Percentiles rank a stretch among this genome's conserved stretches.
These are phyloP conservation scores for Pyrenochaeta sp. DNA, from an alignment of 2,329 filamentous ascomycete species.

Conservation along the genomic window DNA sequence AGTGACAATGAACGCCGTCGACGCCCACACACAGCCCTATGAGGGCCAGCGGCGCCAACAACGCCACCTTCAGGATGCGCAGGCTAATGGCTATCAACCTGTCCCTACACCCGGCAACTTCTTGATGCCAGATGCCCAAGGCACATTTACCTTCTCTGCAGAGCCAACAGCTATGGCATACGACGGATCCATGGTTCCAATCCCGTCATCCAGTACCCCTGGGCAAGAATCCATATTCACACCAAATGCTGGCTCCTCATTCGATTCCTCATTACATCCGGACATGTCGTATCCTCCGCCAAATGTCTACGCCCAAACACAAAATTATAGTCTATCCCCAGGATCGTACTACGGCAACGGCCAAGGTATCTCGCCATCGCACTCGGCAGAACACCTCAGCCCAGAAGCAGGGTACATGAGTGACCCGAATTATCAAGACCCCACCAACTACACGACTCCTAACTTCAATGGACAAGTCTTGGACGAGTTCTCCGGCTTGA, in stretches of 20 bases:
- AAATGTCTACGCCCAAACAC: constrained; percentile 34
- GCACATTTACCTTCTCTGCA: constrained; percentile 46
- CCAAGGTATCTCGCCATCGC: constrained; percentile 47
- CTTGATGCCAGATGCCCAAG: constrained; percentile 42
- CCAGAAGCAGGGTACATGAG: constrained; percentile 46
- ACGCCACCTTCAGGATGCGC: constrained; percentile 44
- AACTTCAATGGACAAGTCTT: constrained; percentile 42
- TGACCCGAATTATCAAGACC: constrained; percentile 43
- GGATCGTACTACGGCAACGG: constrained; percentile 38
- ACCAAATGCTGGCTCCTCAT: constrained; percentile 43
- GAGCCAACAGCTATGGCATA: constrained; percentile 46
- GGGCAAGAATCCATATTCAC: constrained; percentile 42
- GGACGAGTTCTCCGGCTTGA: constrained; percentile 39
- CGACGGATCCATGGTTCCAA: constrained; percentile 37
- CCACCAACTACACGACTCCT: constrained; percentile 45
- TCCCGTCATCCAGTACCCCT: constrained; percentile 29
- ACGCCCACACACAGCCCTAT: constrained; percentile 45
- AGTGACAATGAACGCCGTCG: constrained; percentile 42
- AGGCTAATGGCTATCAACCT: constrained; percentile 35
- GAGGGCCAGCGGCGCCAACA: constrained; percentile 46
- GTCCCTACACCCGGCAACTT: constrained; percentile 31
- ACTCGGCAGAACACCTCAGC: constrained; percentile 50
- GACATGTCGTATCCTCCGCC: constrained; percentile 43
- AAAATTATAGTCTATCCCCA: constrained; percentile 42
- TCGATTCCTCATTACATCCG: constrained; percentile 47